These are phyloP conservation scores for Candida palmyrensis DNA, from an alignment of 805 yeast species.

Conservation along the genomic window DNA sequence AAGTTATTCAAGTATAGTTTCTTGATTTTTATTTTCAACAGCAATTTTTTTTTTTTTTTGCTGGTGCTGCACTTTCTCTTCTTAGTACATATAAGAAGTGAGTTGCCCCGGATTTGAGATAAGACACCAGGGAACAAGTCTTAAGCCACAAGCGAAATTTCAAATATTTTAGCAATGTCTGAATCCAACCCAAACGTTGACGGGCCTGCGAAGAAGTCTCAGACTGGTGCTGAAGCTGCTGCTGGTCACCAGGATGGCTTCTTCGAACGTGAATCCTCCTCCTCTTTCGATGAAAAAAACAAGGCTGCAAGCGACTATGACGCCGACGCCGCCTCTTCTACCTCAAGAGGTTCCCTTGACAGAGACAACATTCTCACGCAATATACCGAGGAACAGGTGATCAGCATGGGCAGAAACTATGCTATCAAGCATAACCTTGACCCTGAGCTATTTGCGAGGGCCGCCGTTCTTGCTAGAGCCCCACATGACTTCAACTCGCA, in stretches of 20 bases:
- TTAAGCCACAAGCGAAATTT: too few species aligned
- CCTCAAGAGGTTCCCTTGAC: slow-evolving; percentile 20
- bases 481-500: slow-evolving; percentile 56
- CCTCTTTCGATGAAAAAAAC: slow-evolving; percentile 1
- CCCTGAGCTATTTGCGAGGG: slow-evolving; percentile 53
- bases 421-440: slow-evolving; percentile 54
- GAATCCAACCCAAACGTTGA: too few species aligned
- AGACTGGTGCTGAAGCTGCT: slow-evolving; percentile 1
- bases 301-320: slow-evolving; percentile 2
- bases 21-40: too few species aligned
- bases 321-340: slow-evolving; percentile 3
- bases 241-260: slow-evolving; percentile 3
- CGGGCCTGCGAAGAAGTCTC: too few species aligned
- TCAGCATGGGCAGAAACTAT: slow-evolving; percentile 65
- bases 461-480: slow-evolving; percentile 54
- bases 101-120: too few species aligned
- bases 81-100: too few species aligned
- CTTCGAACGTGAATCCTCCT: slow-evolving; percentile 2
- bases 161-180: too few species aligned
- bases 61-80: too few species aligned
- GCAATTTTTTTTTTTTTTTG: too few species aligned
- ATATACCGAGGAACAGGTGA: slow-evolving; percentile 57
- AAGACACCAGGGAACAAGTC: too few species aligned
- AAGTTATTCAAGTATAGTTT: too few species aligned
- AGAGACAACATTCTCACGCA: slow-evolving; percentile 47